These are phyloP conservation scores for Microsporum audouinii DNA, from an alignment of 2,329 filamentous ascomycete genomes.

Conservation along the genomic window DNA sequence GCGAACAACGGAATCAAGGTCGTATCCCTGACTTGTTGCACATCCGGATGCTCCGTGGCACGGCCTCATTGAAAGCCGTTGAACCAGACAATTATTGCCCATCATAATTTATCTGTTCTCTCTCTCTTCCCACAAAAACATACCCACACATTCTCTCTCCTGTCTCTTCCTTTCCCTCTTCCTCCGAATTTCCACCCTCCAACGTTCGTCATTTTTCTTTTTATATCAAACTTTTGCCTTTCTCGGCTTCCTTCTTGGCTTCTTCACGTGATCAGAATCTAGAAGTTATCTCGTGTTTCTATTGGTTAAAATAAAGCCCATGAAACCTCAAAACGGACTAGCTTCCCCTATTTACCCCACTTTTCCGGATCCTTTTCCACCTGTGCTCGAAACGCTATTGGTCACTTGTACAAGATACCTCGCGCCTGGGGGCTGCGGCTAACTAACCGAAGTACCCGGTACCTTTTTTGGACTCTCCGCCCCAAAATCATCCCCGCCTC, in stretches of 20 bases:
- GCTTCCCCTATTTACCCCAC: not conserved
- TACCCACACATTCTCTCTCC: not conserved
- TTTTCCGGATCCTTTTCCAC: not conserved
- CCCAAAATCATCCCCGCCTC: constrained; percentile 8
- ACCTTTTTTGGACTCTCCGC: constrained; percentile 3
- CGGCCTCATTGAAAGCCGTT: not conserved
- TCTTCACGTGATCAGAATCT: not conserved
- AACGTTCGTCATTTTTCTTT: not conserved
- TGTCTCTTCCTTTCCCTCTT: not conserved
- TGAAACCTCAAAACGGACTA: not conserved
- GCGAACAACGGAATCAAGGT: not conserved
- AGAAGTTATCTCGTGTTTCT: not conserved
- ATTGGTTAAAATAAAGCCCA: not conserved
- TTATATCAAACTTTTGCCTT: not conserved
- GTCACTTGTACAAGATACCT: not conserved
- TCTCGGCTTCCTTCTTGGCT: not conserved
- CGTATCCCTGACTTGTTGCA: not conserved
- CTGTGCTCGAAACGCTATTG: not conserved
- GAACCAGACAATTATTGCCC: not conserved
- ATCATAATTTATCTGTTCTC: not conserved
- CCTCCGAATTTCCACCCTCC: not conserved
- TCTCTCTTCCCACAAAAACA: not conserved
- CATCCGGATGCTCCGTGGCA: not conserved
- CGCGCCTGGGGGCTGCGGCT: not conserved
- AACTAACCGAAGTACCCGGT: constrained; percentile 1